Evolutionary conservation across 2,329 filamentous ascomycete genomes (phyloP).

Genomic region (Colletotrichum filicis): DNA sequence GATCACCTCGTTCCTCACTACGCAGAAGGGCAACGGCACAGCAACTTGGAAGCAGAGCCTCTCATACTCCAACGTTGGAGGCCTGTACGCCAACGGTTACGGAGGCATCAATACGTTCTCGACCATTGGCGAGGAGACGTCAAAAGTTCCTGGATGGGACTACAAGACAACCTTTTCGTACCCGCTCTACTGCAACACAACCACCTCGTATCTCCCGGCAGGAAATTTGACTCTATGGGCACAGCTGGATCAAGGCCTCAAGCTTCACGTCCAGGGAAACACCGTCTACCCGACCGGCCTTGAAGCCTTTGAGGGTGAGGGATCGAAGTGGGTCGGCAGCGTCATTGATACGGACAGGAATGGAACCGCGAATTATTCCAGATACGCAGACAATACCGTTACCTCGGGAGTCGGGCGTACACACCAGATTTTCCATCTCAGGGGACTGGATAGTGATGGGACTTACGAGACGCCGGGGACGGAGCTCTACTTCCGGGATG

Average conservation of each 20-base stretch:
- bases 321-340: slow-evolving; percentile 36
- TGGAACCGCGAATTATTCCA: slow-evolving; percentile 67
- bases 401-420: slow-evolving; percentile 66
- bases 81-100: slow-evolving; percentile 35
- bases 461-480: slow-evolving; percentile 46
- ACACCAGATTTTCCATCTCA: slow-evolving; percentile 66
- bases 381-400: slow-evolving; percentile 53
- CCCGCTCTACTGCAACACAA: slow-evolving; percentile 67
- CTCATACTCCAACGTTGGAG: slow-evolving; percentile 64
- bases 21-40: slow-evolving; percentile 53
- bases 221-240: slow-evolving; percentile 59
- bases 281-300: slow-evolving; percentile 67
- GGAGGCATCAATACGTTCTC: slow-evolving; percentile 43
- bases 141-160: slow-evolving; percentile 6
- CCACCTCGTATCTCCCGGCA: slow-evolving; percentile 52
- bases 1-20: slow-evolving; percentile 62
- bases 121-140: slow-evolving; percentile 44
- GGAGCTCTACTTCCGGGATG: slow-evolving; percentile 67
- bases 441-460: slow-evolving; percentile 50
- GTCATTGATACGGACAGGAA: slow-evolving; percentile 63
- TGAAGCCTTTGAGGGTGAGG: slow-evolving; percentile 61
- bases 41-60: slow-evolving; percentile 68
- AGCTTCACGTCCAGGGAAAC: slow-evolving; percentile 48
- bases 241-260: slow-evolving; percentile 53
- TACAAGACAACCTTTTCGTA: slow-evolving; percentile 63